Percentiles rank a stretch among this genome's conserved stretches.
phyloP scores from a whole-genome alignment of 192 early-diverging fungal genomes.

The Podila horticola region DNA sequence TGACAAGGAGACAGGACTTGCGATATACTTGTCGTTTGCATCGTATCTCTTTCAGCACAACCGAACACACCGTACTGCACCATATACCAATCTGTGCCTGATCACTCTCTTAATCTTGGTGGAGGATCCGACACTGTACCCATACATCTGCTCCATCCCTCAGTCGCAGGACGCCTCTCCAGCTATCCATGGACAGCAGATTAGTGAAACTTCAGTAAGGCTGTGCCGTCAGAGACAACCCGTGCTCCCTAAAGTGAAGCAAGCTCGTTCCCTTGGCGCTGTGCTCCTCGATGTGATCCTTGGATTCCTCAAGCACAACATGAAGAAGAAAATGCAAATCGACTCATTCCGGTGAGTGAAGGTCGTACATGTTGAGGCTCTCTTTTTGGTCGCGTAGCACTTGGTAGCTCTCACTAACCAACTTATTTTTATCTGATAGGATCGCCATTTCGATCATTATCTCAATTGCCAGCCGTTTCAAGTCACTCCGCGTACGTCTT shows the following conservation, averaged over 20 bases:
- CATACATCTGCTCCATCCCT: conserved; percentile 39
- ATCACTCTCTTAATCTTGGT: conserved; percentile 53
- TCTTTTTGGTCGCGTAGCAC: conserved; percentile 31
- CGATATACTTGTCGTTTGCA: conserved; percentile 55
- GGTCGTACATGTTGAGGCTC: conserved; percentile 26
- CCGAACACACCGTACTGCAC: conserved; percentile 45
- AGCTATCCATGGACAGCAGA: not conserved
- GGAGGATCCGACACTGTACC: conserved; percentile 53
- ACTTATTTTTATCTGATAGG: not conserved
- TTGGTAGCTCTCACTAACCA: conserved; percentile 27
- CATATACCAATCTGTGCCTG: conserved; percentile 59
- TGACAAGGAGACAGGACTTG: conserved; percentile 31
- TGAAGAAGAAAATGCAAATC: conserved; percentile 62
- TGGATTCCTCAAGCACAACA: conserved; percentile 64
- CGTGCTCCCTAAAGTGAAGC: conserved; percentile 52
- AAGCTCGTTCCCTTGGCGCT: conserved; percentile 49
- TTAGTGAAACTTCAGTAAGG: not conserved
- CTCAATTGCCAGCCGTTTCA: conserved; percentile 31
- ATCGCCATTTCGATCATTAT: conserved; percentile 40
- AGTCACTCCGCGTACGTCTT: conserved; percentile 32
- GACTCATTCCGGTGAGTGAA: conserved; percentile 56
- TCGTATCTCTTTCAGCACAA: conserved; percentile 66
- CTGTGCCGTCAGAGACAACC: conserved; percentile 55
- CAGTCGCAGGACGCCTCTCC: conserved; percentile 6
- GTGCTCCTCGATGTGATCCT: conserved; percentile 59